Evolutionary conservation across 1,284 basidiomycete species (phyloP).

Genomic region (Apiotrichum laibachii): DNA sequence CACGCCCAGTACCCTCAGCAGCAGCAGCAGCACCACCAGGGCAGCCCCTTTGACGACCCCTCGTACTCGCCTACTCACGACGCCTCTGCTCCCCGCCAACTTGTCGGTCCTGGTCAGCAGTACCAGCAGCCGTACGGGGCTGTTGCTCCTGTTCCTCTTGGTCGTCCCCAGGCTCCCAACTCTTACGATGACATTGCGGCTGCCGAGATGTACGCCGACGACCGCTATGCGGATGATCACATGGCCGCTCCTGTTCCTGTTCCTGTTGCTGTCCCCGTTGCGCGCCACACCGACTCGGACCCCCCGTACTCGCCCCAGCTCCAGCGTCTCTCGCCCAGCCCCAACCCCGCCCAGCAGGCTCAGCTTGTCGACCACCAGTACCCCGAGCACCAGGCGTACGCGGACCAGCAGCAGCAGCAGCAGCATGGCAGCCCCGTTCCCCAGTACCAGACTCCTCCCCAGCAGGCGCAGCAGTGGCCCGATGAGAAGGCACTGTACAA

Average conservation of each 20-base stretch:
- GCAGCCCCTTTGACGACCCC: constrained; percentile 15
- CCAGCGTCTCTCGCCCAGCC: no score
- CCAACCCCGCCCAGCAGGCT: background rate
- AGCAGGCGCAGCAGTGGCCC: constrained; percentile 2
- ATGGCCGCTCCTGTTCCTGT: constrained; percentile 2
- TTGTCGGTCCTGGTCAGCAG: constrained; percentile 32
- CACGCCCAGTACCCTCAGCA: constrained; percentile 2
- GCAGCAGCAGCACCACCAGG: constrained; percentile 6
- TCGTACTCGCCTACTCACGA: constrained; percentile 18
- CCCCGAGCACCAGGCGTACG: background rate
- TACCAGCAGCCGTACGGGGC: constrained; percentile 10
- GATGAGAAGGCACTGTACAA: background rate
- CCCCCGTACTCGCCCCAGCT: constrained; percentile 22
- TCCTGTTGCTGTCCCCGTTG: background rate
- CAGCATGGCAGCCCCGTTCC: background rate
- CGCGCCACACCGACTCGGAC: constrained; percentile 12
- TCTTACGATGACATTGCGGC: constrained; percentile 35
- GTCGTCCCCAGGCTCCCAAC: constrained; percentile 37
- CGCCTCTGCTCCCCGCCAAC: constrained; percentile 28
- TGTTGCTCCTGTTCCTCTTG: constrained; percentile 38
- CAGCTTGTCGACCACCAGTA: background rate
- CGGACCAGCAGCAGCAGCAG: background rate
- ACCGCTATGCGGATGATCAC: constrained; percentile 25
- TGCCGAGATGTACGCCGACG: constrained; percentile 31
- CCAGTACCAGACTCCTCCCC: background rate